Conservation (phyloP, 306 rosid species). For the Comarum palustre region DNA sequence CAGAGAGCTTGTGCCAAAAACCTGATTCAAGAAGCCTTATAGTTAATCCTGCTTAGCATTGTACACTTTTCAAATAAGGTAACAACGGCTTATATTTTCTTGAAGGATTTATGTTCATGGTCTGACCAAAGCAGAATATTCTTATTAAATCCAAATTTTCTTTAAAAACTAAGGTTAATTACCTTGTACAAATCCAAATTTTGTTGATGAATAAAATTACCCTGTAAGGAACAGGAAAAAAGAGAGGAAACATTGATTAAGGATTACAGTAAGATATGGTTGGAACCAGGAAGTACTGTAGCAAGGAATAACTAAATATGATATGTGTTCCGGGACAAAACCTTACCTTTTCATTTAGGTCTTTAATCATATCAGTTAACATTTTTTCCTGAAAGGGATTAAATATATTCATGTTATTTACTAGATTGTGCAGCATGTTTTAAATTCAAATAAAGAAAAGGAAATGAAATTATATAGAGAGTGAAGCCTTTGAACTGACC, state of each 20-base stretch:
- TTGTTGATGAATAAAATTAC: slow-evolving; percentile 30
- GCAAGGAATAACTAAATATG: background rate
- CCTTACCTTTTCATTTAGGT: slow-evolving; percentile 37
- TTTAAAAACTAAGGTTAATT: slow-evolving; percentile 11
- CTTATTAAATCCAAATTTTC: slow-evolving; percentile 24
- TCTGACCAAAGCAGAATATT: slow-evolving; percentile 4
- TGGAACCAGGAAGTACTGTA: background rate
- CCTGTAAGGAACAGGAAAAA: slow-evolving; percentile 15
- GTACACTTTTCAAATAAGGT: background rate
- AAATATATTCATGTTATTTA: background rate
- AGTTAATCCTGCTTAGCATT: background rate
- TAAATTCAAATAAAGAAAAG: background rate
- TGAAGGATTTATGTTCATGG: slow-evolving; percentile 7
- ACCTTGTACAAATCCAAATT: slow-evolving; percentile 31
- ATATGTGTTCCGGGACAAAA: slow-evolving; percentile 12
- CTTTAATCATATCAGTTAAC: slow-evolving; percentile 35
- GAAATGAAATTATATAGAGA: background rate
- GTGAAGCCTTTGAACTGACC: slow-evolving; percentile 31
- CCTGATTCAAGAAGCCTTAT: slow-evolving; percentile 33
- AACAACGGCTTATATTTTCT: background rate
- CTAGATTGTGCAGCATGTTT: background rate
- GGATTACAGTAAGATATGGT: background rate
- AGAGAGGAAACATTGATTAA: background rate
- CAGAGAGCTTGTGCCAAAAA: slow-evolving; percentile 38
- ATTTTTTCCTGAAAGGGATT: slow-evolving; percentile 37